Percentiles rank a stretch among this genome's conserved stretches.
Conservation (phyloP, 176 grass and related monocot genomes). For the Musa troglodytarum region DNA sequence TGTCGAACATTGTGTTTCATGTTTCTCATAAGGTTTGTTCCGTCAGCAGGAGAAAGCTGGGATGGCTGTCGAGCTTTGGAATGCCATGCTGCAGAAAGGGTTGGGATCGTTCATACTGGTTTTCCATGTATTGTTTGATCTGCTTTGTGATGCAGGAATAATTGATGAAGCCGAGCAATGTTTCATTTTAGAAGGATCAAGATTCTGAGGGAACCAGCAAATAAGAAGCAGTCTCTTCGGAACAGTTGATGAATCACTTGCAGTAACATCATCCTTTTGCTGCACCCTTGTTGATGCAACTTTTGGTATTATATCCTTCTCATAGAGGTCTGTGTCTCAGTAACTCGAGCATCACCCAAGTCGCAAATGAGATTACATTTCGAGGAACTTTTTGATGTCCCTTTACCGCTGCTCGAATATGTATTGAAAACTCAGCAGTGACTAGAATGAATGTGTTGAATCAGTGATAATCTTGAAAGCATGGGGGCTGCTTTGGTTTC, state of each 20-base stretch:
- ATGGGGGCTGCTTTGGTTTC: not conserved
- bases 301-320: too few species aligned
- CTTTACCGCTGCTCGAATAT: not conserved
- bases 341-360: too few species aligned
- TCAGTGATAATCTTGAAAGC: constrained; percentile 2
- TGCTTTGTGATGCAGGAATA: constrained; percentile 69
- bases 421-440: not conserved
- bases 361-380: too few species aligned
- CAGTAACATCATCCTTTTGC: not conserved
- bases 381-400: too few species aligned
- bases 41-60: constrained; percentile 34
- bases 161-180: constrained; percentile 62
- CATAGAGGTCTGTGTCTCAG: too few species aligned
- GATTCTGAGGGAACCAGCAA: constrained; percentile 75
- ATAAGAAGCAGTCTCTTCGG: constrained; percentile 48
- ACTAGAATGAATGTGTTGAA: not conserved
- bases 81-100: constrained; percentile 55
- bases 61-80: constrained; percentile 58
- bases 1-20: constrained; percentile 71
- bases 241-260: not conserved
- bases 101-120: constrained; percentile 72
- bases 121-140: constrained; percentile 67
- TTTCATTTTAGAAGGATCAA: constrained; percentile 65
- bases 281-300: not conserved
- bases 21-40: constrained; percentile 70